These are phyloP conservation scores for Moricandia arvensis DNA, from an alignment of 345 rosid species.

Conservation along the genomic window DNA sequence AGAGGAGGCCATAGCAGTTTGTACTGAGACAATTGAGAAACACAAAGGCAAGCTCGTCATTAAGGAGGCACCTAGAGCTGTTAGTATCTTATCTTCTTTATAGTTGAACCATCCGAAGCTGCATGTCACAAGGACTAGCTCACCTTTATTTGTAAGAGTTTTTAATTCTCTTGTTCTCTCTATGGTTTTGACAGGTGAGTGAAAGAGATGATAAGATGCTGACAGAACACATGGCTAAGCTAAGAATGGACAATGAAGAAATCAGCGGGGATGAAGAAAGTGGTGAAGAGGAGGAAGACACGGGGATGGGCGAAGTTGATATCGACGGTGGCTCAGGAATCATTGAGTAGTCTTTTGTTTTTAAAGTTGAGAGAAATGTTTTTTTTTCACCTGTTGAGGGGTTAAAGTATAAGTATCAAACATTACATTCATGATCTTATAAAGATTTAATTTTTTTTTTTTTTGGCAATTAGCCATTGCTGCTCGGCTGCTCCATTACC, in stretches of 20 bases:
- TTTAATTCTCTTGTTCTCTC: background rate
- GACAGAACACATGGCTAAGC: conserved; percentile 95
- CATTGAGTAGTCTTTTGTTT: conserved; percentile 40
- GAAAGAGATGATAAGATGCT: conserved; percentile 94
- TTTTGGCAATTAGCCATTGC: no score
- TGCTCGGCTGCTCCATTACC: no score
- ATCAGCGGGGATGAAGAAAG: conserved; percentile 93
- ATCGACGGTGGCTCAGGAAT: conserved; percentile 59
- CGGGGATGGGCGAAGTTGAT: conserved; percentile 88
- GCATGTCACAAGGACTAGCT: conserved; percentile 10
- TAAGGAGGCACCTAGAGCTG: conserved; percentile 93
- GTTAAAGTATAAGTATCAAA: background rate
- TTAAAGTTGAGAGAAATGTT: no score
- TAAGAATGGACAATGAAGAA: conserved; percentile 74
- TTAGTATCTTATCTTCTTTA: conserved; percentile 43
- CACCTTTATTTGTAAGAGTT: background rate
- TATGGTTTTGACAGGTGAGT: conserved; percentile 66
- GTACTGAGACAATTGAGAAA: conserved; percentile 71
- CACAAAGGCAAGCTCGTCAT: conserved; percentile 90
- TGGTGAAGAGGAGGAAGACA: conserved; percentile 86
- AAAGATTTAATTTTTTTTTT: no score
- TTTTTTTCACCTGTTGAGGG: background rate
- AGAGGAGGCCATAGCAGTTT: conserved; percentile 67
- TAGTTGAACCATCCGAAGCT: background rate
- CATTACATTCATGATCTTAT: background rate